Conservation (phyloP, 2,329 filamentous ascomycete species). For the Thelonectria olida region DNA sequence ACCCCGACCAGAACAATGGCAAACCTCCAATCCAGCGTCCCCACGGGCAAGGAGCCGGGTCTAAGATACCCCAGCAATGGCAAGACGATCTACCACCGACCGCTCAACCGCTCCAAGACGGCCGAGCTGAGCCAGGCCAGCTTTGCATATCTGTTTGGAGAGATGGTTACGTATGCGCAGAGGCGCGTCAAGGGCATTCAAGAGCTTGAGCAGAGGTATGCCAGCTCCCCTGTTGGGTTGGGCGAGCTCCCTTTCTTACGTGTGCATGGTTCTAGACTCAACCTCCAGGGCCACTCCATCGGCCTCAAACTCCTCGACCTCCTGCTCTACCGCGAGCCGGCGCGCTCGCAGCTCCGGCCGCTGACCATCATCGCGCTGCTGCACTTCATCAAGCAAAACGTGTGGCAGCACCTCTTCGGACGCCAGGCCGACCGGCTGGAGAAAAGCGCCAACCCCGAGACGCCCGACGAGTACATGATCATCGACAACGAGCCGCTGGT, state of each 20-base stretch:
- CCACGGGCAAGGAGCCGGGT: conserved; percentile 63
- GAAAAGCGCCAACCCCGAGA: conserved; percentile 81
- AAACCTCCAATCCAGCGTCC: conserved; percentile 58
- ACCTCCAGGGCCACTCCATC: conserved; percentile 91
- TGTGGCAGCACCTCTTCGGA: conserved; percentile 93
- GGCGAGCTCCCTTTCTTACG: background rate
- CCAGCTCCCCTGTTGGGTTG: background rate
- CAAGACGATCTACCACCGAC: conserved; percentile 98
- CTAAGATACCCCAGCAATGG: conserved; percentile 91
- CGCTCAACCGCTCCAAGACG: conserved; percentile 88
- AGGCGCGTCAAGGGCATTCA: conserved; percentile 89
- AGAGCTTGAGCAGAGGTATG: conserved; percentile 88
- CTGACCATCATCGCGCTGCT: conserved; percentile 90
- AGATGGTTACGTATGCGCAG: conserved; percentile 97
- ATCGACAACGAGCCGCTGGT: conserved; percentile 97
- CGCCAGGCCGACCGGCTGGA: conserved; percentile 93
- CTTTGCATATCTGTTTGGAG: conserved; percentile 95
- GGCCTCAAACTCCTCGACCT: conserved; percentile 95
- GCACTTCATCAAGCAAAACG: conserved; percentile 91
- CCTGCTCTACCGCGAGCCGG: conserved; percentile 82
- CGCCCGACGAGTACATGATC: conserved; percentile 98
- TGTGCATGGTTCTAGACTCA: conserved; percentile 67
- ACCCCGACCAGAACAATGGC: conserved; percentile 51
- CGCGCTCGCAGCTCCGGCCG: conserved; percentile 78
- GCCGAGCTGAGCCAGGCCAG: conserved; percentile 90